These are phyloP conservation scores for Aspergillus nidulans DNA, from an alignment of 495 filamentous ascomycete species.

Conservation along the genomic window DNA sequence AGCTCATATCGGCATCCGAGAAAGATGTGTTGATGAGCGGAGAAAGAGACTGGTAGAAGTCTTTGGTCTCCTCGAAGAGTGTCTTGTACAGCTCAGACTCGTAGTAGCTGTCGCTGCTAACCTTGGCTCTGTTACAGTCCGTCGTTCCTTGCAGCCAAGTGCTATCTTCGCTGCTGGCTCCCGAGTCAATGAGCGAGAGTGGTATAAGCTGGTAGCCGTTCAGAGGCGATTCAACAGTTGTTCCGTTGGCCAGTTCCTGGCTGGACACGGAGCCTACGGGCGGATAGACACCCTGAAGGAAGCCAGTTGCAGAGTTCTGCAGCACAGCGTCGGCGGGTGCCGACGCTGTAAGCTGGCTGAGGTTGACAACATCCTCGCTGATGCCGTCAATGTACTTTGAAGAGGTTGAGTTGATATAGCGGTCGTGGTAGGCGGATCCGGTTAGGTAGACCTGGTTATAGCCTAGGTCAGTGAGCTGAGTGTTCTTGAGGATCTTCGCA, in stretches of 20 bases:
- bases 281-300: conserved; percentile 61
- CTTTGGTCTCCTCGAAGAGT: conserved; percentile 48
- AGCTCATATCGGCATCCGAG: conserved; percentile 46
- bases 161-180: conserved; percentile 48
- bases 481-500: conserved; percentile 47
- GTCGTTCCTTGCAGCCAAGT: conserved; percentile 56
- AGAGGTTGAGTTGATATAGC: conserved; percentile 53
- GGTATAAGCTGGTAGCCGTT: conserved; percentile 60
- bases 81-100: conserved; percentile 52
- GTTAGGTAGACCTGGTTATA: conserved; percentile 57
- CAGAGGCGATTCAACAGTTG: conserved; percentile 48
- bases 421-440: conserved; percentile 57
- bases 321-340: conserved; percentile 59
- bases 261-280: conserved; percentile 42
- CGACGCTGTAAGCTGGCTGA: conserved; percentile 53
- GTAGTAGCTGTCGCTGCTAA: conserved; percentile 72
- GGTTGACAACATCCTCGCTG: conserved; percentile 50
- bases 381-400: conserved; percentile 53
- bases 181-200: conserved; percentile 35
- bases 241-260: conserved; percentile 49
- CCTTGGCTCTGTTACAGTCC: conserved; percentile 56
- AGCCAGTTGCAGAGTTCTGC: conserved; percentile 53
- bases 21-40: conserved; percentile 61
- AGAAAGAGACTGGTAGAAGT: conserved; percentile 60
- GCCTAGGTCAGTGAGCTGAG: conserved; percentile 55